Evolutionary conservation across 352 stramenopile species (phyloP), one percentile per base, ranked within the genome.

Genomic region (Globisporangium radiosum): DNA sequence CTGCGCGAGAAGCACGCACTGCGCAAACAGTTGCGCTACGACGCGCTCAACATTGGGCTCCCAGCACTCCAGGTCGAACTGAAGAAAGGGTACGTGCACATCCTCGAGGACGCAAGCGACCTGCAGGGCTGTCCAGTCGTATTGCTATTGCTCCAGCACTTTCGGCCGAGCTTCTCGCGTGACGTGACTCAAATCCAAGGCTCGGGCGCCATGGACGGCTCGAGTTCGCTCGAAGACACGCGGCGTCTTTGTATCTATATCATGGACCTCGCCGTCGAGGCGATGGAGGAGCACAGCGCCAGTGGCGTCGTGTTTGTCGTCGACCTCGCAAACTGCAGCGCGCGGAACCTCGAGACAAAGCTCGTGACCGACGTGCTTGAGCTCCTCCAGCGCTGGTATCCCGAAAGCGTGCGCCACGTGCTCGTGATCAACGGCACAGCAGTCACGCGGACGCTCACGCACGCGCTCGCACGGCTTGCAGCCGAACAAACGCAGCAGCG

Each of bases 41-140:
- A 78, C 55, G 60, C 79, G 56, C 78, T 92, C 43, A 84, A 88
- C 48, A 79, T 92, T 44, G 79, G 73, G 1, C 64, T 87, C 36
- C 50, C 51, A 2, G 76, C 78, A n/a, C 43, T 92, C 1, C 79
- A 90, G 56, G 63, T 75, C 45, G 81, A 92, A 62, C 62, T 90
- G 15, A 75, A 75, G 49, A 92, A 90, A 61, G 79, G 81, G 11
- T 92, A 92, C 61, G 76, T 76, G n/a, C 79, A 89, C 53, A 66
- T 90, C 25, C 64, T 92, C 2, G 76, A 88, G 54, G 65, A 78
- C 14, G 76, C 78, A n/a, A 54, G 61, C 15, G 75, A 88, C 54
- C 67, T 65, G 37, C 56, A 74, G 43, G 74, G 80, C 15, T 83
- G 75, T 48, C 79, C 79, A 10, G 59, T 88, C 7, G 64, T 92